A percentile compares a stretch with the other conserved stretches of the same genome.
These are phyloP conservation scores for Fereydounia khargensis DNA, from an alignment of 1,284 basidiomycete genomes.

Conservation along the genomic window DNA sequence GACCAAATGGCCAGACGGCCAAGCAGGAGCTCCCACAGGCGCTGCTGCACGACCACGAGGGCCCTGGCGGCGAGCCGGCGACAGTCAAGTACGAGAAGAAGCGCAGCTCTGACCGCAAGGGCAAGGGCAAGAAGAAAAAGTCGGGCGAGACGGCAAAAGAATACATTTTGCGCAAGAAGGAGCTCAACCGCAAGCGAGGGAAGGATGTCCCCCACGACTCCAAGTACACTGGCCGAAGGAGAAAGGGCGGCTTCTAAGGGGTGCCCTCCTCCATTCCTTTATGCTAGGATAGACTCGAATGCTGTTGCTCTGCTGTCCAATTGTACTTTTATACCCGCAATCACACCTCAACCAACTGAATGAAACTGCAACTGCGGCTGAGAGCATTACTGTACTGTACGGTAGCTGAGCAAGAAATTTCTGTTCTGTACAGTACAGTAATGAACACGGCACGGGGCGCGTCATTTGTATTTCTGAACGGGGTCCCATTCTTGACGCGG, in stretches of 20 bases:
- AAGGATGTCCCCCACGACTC: conserved; percentile 60
- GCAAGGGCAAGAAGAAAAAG: conserved; percentile 63
- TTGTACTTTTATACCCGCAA: conserved; percentile 2
- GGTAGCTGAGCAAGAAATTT: no score
- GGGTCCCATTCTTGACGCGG: no score
- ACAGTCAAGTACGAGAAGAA: conserved; percentile 35
- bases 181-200: conserved; percentile 62
- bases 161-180: conserved; percentile 65
- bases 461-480: no score
- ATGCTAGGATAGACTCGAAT: not conserved
- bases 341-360: no score
- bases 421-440: no score
- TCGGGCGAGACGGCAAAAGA: conserved; percentile 59
- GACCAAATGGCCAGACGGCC: conserved; percentile 47
- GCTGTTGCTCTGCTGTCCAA: not conserved
- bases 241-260: conserved; percentile 24
- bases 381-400: no score
- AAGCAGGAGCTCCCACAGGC: conserved; percentile 45
- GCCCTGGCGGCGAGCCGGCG: not conserved
- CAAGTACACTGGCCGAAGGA: conserved; percentile 41
- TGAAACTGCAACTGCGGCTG: no score
- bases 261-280: not conserved
- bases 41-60: conserved; percentile 37
- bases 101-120: conserved; percentile 13
- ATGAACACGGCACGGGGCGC: no score